Evolutionary conservation across 805 yeast genomes (phyloP), one percentile per base, ranked within the genome.

Genomic region (Wickerhamomyces mucosus): DNA sequence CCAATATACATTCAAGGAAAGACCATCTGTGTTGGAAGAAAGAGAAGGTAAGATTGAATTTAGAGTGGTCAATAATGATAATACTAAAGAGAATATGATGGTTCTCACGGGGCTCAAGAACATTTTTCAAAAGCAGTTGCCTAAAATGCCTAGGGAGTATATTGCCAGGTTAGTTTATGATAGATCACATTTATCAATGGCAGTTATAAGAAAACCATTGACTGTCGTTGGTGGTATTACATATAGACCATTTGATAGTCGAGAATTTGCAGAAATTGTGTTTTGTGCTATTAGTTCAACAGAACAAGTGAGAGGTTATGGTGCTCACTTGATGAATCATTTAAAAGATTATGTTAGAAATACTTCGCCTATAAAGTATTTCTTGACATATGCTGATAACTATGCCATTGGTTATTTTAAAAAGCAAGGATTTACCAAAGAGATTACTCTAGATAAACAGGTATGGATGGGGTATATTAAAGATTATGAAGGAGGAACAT

Each of bases 401-500:
- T 92, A 92, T 56, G 99, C 99, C 35, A 89, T 92, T 56, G 99
- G 99, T 3, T 92, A 89, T 56, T 92, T 92, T 67, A 89, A 89
- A 49, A 92, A 92, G 51, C 99, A 92, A 58, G 99, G 99, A 1
- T 92, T 92, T 58, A 88, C 96, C 13, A 92, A 92, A 54, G 96
- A 89, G 38, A 82, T 92, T 23, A 70, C 95, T 7, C 67, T 92
- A 35, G 92, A 89, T 22, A 80, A 78, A 41, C 72, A 74, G 31
- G 68, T 78, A 21, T 92, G 99, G 99, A 84, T 85, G 92, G 99
- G 99, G 3, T 92, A 92, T 56, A 92, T 92, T 51, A 92, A 92
- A 56, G 98, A 92, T 62, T 92, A 92, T 58, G 99, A 92, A 59
- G 99, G 99, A 17, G 98, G 97, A 46, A 92, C 98, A 1, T 62